Conservation (phyloP, 768 basidiomycete genomes). For the Gautieria morchelliformis region DNA sequence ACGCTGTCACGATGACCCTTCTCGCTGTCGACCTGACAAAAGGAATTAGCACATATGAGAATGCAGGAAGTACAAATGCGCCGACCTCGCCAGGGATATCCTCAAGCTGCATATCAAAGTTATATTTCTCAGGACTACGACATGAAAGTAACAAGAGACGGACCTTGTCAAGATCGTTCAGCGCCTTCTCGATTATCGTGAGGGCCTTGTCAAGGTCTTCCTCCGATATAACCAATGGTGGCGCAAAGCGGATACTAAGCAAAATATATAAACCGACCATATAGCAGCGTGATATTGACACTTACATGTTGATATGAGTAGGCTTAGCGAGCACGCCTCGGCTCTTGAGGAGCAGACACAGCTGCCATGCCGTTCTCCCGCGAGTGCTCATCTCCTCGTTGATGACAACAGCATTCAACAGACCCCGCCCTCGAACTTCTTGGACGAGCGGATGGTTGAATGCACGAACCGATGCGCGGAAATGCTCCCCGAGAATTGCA, state of each 20-base stretch:
- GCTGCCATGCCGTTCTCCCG: constrained; percentile 88
- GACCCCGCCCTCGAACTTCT: constrained; percentile 74
- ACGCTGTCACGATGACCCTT: constrained; percentile 40
- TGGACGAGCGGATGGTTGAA: constrained; percentile 64
- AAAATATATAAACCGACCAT: background rate
- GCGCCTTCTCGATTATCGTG: constrained; percentile 61
- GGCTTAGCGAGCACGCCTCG: constrained; percentile 92
- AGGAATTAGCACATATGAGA: background rate
- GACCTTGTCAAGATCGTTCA: constrained; percentile 75
- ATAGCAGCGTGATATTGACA: constrained; percentile 9
- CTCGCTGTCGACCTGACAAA: constrained; percentile 37
- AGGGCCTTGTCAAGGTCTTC: constrained; percentile 71
- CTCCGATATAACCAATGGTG: constrained; percentile 90
- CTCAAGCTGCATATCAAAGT: constrained; percentile 29
- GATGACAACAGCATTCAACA: constrained; percentile 91
- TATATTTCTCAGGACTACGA: background rate
- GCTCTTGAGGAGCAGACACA: constrained; percentile 87
- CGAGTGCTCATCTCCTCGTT: constrained; percentile 70
- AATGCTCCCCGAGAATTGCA: constrained; percentile 64
- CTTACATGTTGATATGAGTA: constrained; percentile 89
- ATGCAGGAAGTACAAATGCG: background rate
- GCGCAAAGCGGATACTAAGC: constrained; percentile 86
- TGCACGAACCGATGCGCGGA: constrained; percentile 54
- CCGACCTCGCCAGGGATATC: constrained; percentile 49
- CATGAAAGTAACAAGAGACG: constrained; percentile 14